Evolutionary conservation across 2,329 filamentous ascomycete genomes (phyloP).

Genomic region (Claviceps sp.): DNA sequence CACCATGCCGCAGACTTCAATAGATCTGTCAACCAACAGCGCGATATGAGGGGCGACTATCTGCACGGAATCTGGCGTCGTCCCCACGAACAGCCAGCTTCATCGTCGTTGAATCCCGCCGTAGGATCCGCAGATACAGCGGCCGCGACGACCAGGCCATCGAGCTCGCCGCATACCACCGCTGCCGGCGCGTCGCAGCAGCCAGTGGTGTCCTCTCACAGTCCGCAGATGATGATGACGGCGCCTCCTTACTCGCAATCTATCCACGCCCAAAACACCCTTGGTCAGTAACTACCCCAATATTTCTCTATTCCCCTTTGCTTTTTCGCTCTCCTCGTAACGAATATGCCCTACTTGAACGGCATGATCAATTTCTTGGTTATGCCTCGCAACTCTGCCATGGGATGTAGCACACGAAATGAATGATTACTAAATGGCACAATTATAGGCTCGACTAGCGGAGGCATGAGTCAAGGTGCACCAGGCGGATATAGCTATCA

Average conservation of each 20-base stretch:
- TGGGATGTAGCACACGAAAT: not conserved
- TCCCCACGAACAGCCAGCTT: constrained; percentile 61
- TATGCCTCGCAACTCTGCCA: not conserved
- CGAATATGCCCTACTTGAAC: too few relatives aligned
- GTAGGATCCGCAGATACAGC: constrained; percentile 30
- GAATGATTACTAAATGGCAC: not conserved
- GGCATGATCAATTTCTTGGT: not conserved
- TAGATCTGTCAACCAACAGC: constrained; percentile 67
- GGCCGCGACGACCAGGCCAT: constrained; percentile 36
- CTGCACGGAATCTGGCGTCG: constrained; percentile 71
- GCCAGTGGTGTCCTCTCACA: constrained; percentile 45
- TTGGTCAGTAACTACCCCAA: constrained; percentile 54
- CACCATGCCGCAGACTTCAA: constrained; percentile 86
- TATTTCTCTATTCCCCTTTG: constrained; percentile 21
- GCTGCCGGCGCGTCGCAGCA: constrained; percentile 42
- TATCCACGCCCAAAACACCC: constrained; percentile 55
- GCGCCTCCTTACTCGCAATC: constrained; percentile 56
- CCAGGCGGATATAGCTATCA: constrained; percentile 54
- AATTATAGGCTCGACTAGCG: constrained; percentile 34
- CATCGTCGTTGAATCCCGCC: constrained; percentile 33
- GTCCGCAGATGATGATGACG: constrained; percentile 54
- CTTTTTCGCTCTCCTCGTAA: not conserved
- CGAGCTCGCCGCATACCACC: constrained; percentile 45
- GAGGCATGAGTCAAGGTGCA: constrained; percentile 35
- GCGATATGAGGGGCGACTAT: constrained; percentile 66